Conservation (phyloP, 768 basidiomycete species). For the Rhizopogon vulgaris region DNA sequence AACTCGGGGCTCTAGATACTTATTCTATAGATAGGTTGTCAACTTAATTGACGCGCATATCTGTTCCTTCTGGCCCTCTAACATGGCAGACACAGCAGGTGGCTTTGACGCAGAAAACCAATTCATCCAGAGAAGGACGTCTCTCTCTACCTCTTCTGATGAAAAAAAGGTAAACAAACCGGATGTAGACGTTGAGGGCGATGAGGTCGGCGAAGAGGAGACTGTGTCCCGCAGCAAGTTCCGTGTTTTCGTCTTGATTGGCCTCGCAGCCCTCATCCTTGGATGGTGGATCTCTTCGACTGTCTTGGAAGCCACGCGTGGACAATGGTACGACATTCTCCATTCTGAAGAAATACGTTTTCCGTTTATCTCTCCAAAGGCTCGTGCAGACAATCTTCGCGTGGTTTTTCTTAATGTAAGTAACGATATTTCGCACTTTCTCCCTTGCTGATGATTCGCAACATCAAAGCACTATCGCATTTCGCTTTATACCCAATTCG, state of each 20-base stretch:
- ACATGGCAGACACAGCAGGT: conserved; percentile 14
- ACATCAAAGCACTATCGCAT: conserved; percentile 58
- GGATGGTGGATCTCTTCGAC: conserved; percentile 86
- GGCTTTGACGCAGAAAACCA: conserved; percentile 1
- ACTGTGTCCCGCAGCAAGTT: conserved; percentile 14
- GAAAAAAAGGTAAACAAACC: conserved; percentile 5
- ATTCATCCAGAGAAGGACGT: conserved; percentile 16
- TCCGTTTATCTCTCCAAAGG: conserved; percentile 33
- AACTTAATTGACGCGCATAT: neutral
- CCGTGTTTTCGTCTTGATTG: conserved; percentile 44
- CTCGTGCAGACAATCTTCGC: conserved; percentile 77
- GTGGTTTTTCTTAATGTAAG: conserved; percentile 75
- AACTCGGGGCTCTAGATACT: conserved; percentile 1
- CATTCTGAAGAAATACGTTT: neutral
- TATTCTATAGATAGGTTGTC: neutral
- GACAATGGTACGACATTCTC: conserved; percentile 51
- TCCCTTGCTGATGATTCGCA: neutral
- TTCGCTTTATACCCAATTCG: conserved; percentile 76
- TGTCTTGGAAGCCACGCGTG: conserved; percentile 60
- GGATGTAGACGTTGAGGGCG: conserved; percentile 15
- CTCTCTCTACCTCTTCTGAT: conserved; percentile 9
- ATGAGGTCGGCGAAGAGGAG: conserved; percentile 1
- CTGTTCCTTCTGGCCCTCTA: neutral
- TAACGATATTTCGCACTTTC: conserved; percentile 5
- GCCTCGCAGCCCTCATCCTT: conserved; percentile 54